Conservation (phyloP, 768 basidiomycete species). For the Lactarius sanguifluus region DNA sequence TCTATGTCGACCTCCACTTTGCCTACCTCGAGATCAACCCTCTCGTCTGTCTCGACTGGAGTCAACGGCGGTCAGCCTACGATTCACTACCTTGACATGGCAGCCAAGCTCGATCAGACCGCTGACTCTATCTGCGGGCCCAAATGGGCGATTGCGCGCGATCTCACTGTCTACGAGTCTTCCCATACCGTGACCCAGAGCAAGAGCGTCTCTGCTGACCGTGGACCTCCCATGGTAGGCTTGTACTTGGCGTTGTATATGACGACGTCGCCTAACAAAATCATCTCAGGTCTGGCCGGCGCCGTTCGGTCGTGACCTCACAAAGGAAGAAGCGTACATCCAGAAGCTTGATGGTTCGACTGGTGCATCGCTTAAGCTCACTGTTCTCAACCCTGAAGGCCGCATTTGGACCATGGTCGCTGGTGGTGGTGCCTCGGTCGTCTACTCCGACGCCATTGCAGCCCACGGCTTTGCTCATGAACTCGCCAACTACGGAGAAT, state of each 20-base stretch:
- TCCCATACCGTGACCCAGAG: constrained; percentile 44
- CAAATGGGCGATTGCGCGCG: constrained; percentile 98
- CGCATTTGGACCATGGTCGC: constrained; percentile 99
- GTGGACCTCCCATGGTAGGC: constrained; percentile 92
- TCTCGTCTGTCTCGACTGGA: constrained; percentile 87
- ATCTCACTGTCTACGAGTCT: constrained; percentile 71
- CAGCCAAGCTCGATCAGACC: constrained; percentile 98
- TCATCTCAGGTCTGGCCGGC: constrained; percentile 70
- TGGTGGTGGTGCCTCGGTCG: constrained; percentile 83
- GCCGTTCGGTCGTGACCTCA: constrained; percentile 95
- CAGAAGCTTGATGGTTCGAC: constrained; percentile 97
- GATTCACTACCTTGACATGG: constrained; percentile 98
- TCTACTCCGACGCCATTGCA: constrained; percentile 74
- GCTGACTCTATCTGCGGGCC: constrained; percentile 97
- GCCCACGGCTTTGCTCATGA: constrained; percentile 96
- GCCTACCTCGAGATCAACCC: constrained; percentile 99
- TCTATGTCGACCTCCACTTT: constrained; percentile 98
- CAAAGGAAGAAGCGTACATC: constrained; percentile 99
- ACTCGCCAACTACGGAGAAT: constrained; percentile 99
- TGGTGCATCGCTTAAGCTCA: constrained; percentile 97
- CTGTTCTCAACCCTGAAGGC: constrained; percentile 91
- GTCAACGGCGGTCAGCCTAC: constrained; percentile 65
- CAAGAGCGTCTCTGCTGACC: constrained; percentile 73
- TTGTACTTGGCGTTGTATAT: background rate
- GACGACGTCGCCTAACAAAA: background rate